Base-by-base conservation (phyloP, 768 basidiomycete genomes). In the Lactarius hatsudake region DNA sequence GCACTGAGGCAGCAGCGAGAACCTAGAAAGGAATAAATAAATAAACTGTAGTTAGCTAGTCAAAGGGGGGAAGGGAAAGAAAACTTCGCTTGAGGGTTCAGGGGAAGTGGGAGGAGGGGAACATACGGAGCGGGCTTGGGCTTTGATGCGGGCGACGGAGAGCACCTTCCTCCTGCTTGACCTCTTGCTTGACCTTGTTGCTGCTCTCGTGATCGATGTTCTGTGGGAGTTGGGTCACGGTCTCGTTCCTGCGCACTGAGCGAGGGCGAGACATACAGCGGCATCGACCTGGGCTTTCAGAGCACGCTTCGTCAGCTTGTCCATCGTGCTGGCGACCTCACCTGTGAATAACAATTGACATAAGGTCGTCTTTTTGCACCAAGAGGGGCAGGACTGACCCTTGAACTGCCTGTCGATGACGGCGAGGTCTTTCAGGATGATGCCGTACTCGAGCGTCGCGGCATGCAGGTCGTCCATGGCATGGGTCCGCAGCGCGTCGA, bases 351-450 rank as follows among this genome's bases (percentile, higher is more conserved):
- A 32, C 17, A 3, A 28, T 60, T 6, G 56, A 28, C 8, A 51
- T n/a, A 3, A 10, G 9, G 3, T 2, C 20, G 8, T 34, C 8
- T 15, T 7, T 3, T 1, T 20, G 7, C 7, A 30, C n/a, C n/a
- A 23, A 18, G 36, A 59, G 20, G 7, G 32, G 10, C 3, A 51
- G 5, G 23, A n/a, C 69, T 20, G 32, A 74, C 77, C 91, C 80
- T 94, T 93, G 81, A 94, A 94, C 72, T 93, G 89, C 34, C 92
- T 81, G 73, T 93, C 91, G 65, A 93, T 93, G 63, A 94, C 92
- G 63, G 91, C n/a, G n/a, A n/a, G n/a, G n/a, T n/a, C n/a, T n/a
- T n/a, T n/a, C n/a, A n/a, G n/a, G n/a, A n/a, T n/a, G 59, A 93
- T 94, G 9, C 93, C 93, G 69, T 93, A 94, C 73, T 93, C 91